These are phyloP conservation scores for Fusarium setosum DNA, from an alignment of 2,329 filamentous ascomycete genomes.

Conservation along the genomic window DNA sequence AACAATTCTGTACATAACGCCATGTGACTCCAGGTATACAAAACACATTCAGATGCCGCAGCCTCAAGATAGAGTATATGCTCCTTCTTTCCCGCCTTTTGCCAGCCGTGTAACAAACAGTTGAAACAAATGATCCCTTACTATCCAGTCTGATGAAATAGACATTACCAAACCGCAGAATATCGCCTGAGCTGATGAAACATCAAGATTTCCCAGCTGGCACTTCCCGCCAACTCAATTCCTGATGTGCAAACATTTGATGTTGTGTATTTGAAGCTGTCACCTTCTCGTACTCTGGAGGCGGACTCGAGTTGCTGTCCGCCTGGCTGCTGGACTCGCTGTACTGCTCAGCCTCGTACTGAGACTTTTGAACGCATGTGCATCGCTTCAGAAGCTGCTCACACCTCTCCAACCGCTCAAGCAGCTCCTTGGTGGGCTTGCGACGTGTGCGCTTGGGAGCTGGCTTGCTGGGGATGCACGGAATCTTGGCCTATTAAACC, in stretches of 20 bases:
- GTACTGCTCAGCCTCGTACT: slow-evolving; percentile 7
- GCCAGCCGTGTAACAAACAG: neutral
- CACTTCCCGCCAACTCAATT: neutral
- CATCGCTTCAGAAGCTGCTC: slow-evolving; percentile 32
- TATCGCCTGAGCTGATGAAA: too few relatives aligned
- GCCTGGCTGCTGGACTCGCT: slow-evolving; percentile 27
- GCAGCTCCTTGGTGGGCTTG: slow-evolving; percentile 30
- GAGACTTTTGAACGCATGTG: slow-evolving; percentile 30
- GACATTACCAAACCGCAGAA: too few relatives aligned
- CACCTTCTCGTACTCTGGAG: slow-evolving; percentile 27
- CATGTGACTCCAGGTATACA: neutral
- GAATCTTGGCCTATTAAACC: slow-evolving; percentile 20
- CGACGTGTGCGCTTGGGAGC: slow-evolving; percentile 31
- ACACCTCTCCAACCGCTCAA: slow-evolving; percentile 27
- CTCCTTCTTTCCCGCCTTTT: neutral
- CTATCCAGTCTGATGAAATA: neutral
- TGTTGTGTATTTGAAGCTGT: neutral
- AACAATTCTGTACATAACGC: neutral
- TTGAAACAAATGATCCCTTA: neutral
- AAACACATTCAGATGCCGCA: neutral
- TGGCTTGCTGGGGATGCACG: slow-evolving; percentile 31
- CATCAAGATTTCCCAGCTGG: neutral
- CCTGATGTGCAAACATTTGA: neutral
- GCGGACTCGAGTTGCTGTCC: slow-evolving; percentile 22
- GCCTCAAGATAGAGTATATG: slow-evolving; percentile 1